Base-by-base conservation (phyloP, 2,329 filamentous ascomycete species). In the Camptophora hylomeconis region DNA sequence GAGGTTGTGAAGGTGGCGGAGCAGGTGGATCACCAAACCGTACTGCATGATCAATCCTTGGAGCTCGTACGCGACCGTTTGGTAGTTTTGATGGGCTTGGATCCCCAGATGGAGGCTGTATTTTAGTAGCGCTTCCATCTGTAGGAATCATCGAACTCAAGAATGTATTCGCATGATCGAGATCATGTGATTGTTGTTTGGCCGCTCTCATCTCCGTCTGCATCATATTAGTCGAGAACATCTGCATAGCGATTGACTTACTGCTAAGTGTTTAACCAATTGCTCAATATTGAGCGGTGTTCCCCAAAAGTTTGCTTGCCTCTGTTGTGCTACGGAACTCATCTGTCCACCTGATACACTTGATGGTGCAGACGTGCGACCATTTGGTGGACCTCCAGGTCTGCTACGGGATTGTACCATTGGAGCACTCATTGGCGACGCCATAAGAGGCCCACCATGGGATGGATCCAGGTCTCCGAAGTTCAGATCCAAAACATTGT, bases 21-120 rank as follows among this genome's bases (percentile, higher is more conserved):
- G 86, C 87, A 3, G 87, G 87, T 28, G 87, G 87, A 33, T 94
- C 86, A 1, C 82, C 89, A 51, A 94, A 95, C 29, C 84, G 72
- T 4, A 80, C 72, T 45, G 89, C 87, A 21, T 75, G 62, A 47
- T 93, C 84, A 12, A 73, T 58, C 41, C 82, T 77, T 25, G 62
- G 55, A 33, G 58, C 52, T 39, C 61, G 58, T 6, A 53, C 52
- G 17, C 54, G 51, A 26, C 58, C 60, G 35, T 63, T 65, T n/a
- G 58, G 40, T 35, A 60, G 58, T 24, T 50, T 52, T 28, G 45
- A 58, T 54, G 36, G 58, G 52, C 40, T 60, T 28, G 35, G 52
- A 27, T 57, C 58, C 44, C 57, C 58, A 35, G 58, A 58, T 11
- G 56, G 48, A 16, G 61, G 52, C 28, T 67, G 66, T 22, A 53